Base-by-base conservation (phyloP, 208 protist species). In the Angomonas ambiguus region DNA sequence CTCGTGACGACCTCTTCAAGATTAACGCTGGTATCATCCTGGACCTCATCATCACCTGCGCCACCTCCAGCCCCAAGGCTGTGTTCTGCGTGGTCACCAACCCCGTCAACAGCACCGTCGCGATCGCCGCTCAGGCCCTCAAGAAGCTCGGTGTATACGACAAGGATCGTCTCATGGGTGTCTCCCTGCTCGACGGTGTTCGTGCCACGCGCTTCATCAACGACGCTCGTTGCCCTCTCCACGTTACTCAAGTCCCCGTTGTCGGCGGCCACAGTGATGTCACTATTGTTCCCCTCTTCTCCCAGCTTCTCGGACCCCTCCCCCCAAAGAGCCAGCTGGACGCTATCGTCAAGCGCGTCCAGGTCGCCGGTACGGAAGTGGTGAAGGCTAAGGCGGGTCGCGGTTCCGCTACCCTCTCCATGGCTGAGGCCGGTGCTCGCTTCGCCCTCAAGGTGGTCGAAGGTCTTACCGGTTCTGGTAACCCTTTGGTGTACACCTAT, bases 61-160 rank as follows among this genome's bases (percentile, higher is more conserved):
- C 73, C 27, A 62, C 80, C 53, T 53, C 74, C 55, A 95, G 85
- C 72, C 97, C 97, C 38, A 84, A 97, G 62, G 97, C 97, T 2
- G 69, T 85, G 60, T 83, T 98, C 74, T 80, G 85, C 69, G 87
- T 99, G 61, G 93, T 98, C 51, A 95, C 94, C 20, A 98, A 99
- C 93, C 97, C 97, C 32, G 96, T 99, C 63, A 98, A 98, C 89
- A 98, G 94, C 74, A 98, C 93, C 10, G 95, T 98, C 31, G 88
- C 96, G 58, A 97, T 99, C 74, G 90, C 87, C 51, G 93, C 92
- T 22, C 76, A 97, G 82, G 84, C 85, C 33, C 73, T 97, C 60
- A 95, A 96, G 86, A 92, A 88, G 76, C 73, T 84, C 41, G 90
- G 93, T 66, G 74, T 92, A 18, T 98, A 96, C 83, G 80, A 97